Percentiles rank a stretch among this genome's conserved stretches.
phyloP scores from a whole-genome alignment of 1,284 basidiomycete genomes.

The Malassezia furfur region DNA sequence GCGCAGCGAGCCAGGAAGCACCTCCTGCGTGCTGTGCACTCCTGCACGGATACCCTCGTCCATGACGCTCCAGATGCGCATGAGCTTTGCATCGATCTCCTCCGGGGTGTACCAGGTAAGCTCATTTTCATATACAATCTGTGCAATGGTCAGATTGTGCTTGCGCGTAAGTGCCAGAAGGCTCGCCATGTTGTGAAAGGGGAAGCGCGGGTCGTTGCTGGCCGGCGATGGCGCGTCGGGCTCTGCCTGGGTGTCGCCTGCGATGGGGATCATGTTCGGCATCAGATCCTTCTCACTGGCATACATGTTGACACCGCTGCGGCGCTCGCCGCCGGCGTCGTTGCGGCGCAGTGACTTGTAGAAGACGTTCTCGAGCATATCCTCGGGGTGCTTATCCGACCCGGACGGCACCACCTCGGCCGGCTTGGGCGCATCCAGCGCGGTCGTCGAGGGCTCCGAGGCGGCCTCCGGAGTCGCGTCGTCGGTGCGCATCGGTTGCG shows the following conservation, averaged over 20 bases:
- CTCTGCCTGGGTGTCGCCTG: background rate
- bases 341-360: slow-evolving; percentile 88
- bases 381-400: slow-evolving; percentile 51
- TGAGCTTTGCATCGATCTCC: slow-evolving; percentile 32
- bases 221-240: background rate
- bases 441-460: background rate
- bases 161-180: slow-evolving; percentile 67
- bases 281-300: slow-evolving; percentile 4
- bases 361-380: slow-evolving; percentile 75
- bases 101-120: slow-evolving; percentile 49
- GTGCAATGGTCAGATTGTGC: slow-evolving; percentile 60
- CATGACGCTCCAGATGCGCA: slow-evolving; percentile 76
- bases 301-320: slow-evolving; percentile 35
- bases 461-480: background rate
- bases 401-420: background rate
- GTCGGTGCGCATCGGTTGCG: background rate
- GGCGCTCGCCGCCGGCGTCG: slow-evolving; percentile 64
- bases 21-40: slow-evolving; percentile 66
- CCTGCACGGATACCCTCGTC: slow-evolving; percentile 82
- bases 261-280: background rate
- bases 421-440: background rate
- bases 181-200: slow-evolving; percentile 70
- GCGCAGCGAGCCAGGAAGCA: slow-evolving; percentile 68
- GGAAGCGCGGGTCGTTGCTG: slow-evolving; percentile 60
- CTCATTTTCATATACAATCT: slow-evolving; percentile 88